Evolutionary conservation across 352 stramenopile species (phyloP).

Genomic region (Phytophthora macrochlamydospora): DNA sequence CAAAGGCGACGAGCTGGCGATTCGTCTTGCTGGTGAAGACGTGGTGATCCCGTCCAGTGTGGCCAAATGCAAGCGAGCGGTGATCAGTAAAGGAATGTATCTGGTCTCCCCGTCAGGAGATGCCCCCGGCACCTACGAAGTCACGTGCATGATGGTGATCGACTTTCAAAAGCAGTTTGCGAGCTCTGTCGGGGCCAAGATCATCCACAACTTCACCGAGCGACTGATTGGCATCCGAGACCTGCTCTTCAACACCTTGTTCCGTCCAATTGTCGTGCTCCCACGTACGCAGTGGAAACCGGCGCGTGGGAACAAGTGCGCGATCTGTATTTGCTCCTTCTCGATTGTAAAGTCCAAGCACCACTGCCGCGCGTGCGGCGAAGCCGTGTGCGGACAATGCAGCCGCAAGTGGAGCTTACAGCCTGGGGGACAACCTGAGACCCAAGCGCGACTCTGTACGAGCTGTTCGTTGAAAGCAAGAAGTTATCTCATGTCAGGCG

Average conservation of each 20-base stretch:
- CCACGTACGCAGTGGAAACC: conserved; percentile 68
- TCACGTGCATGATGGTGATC: conserved; percentile 87
- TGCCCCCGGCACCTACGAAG: conserved; percentile 60
- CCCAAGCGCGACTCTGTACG: conserved; percentile 81
- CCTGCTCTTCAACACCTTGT: conserved; percentile 85
- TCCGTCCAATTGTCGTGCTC: conserved; percentile 70
- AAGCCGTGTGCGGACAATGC: conserved; percentile 83
- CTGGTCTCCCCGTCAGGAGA: conserved; percentile 53
- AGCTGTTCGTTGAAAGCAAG: conserved; percentile 78
- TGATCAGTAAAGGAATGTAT: conserved; percentile 86
- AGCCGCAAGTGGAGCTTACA: conserved; percentile 85
- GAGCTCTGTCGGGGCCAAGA: conserved; percentile 57
- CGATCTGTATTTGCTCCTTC: conserved; percentile 70
- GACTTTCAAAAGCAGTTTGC: conserved; percentile 87
- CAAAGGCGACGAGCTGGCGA: conserved; percentile 79
- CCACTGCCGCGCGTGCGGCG: conserved; percentile 82
- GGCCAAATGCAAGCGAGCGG: conserved; percentile 85
- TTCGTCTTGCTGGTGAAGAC: conserved; percentile 64
- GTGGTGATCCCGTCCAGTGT: conserved; percentile 74
- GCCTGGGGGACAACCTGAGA: conserved; percentile 56
- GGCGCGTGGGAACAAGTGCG: conserved; percentile 61
- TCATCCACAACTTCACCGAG: conserved; percentile 81
- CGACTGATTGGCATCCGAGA: conserved; percentile 83
- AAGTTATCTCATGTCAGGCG: conserved; percentile 53
- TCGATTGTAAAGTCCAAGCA: conserved; percentile 78